Conservation (phyloP, 2,329 filamentous ascomycete species). For the Fusarium caatingaense region DNA sequence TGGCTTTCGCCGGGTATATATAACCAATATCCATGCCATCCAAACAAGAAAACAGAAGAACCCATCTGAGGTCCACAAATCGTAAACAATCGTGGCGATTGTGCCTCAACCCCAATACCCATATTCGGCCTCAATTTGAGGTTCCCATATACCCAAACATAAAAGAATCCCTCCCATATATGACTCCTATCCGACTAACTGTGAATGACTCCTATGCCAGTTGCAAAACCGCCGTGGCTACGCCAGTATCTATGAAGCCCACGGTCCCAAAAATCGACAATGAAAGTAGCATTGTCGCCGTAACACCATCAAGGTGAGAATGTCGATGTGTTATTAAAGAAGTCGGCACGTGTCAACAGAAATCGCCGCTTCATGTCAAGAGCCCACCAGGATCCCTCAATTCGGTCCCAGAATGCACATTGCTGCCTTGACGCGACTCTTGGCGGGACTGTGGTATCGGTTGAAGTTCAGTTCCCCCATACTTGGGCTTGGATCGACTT, state of each 20-base stretch:
- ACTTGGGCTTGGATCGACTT: constrained; percentile 47
- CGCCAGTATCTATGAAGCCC: constrained; percentile 28
- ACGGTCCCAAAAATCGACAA: constrained; percentile 6
- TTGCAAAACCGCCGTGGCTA: constrained; percentile 30
- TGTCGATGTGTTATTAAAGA: constrained; percentile 26
- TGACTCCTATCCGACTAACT: constrained; percentile 4
- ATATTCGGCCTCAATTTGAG: constrained; percentile 1
- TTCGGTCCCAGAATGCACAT: constrained; percentile 49
- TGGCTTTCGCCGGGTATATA: constrained; percentile 49
- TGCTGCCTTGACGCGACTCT: constrained; percentile 49
- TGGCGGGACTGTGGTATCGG: constrained; percentile 58
- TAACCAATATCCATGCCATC: constrained; percentile 41
- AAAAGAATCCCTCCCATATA: constrained; percentile 11
- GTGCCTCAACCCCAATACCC: constrained; percentile 2
- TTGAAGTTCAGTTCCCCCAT: constrained; percentile 58
- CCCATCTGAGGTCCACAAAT: constrained; percentile 12
- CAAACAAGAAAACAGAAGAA: constrained; percentile 28
- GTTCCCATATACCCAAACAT: constrained; percentile 6
- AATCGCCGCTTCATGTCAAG: constrained; percentile 45
- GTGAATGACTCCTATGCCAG: constrained; percentile 15
- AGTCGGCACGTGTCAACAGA: background rate
- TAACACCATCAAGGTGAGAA: constrained; percentile 31
- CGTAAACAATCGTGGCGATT: constrained; percentile 13
- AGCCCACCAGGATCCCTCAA: constrained; percentile 57
- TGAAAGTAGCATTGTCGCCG: constrained; percentile 29